Percentiles rank a stretch among this genome's conserved stretches.
phyloP scores from a whole-genome alignment of 23 red algal genomes.

The Chondrus crispus region DNA sequence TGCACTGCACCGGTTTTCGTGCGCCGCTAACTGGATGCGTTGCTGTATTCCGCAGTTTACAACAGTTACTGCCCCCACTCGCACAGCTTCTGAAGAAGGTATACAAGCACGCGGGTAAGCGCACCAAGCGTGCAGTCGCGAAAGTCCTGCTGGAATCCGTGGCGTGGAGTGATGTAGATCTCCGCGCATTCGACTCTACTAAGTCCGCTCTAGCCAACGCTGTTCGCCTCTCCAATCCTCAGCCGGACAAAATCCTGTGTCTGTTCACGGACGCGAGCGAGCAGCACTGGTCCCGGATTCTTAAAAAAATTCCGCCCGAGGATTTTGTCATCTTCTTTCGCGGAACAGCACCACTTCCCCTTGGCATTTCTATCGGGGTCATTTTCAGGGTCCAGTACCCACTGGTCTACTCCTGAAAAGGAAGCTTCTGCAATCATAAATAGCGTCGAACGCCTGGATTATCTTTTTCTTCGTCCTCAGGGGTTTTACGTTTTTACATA shows the following conservation, averaged over 20 bases:
- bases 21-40: background rate
- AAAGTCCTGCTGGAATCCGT: background rate
- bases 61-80: background rate
- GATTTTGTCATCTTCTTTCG: background rate
- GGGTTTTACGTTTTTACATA: background rate
- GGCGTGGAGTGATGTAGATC: background rate
- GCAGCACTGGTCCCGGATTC: background rate
- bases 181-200: background rate
- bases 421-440: background rate
- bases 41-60: background rate
- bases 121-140: background rate
- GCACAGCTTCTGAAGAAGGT: background rate
- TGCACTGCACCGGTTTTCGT: background rate
- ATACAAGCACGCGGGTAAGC: background rate
- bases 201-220: background rate
- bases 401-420: background rate
- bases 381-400: background rate
- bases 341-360: background rate
- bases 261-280: conserved; percentile 17
- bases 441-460: background rate
- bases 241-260: background rate
- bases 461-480: background rate
- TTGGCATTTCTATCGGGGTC: conserved; percentile 5
- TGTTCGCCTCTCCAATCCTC: background rate
- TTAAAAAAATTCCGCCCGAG: background rate